Evolutionary conservation across 2,329 filamentous ascomycete species (phyloP).

Genomic region (Didymella segeticola): DNA sequence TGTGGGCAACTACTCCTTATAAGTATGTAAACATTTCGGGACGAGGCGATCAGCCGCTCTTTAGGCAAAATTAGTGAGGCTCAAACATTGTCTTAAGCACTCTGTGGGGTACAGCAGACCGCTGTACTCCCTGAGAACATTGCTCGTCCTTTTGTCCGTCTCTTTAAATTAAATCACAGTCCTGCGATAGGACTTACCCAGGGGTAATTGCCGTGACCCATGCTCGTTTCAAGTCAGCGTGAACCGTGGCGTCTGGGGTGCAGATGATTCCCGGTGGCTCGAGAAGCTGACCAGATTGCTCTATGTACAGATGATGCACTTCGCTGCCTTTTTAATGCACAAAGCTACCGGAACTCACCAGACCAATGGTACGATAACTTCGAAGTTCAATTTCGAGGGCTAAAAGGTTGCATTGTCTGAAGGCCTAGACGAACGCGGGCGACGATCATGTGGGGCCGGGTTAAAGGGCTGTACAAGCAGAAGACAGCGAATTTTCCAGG

Average conservation of each 20-base stretch:
- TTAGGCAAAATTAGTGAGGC: conserved; percentile 43
- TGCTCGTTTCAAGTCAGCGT: conserved; percentile 28
- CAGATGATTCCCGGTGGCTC: conserved; percentile 32
- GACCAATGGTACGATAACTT: conserved; percentile 17
- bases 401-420: conserved; percentile 28
- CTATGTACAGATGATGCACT: not conserved
- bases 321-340: not conserved
- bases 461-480: conserved; percentile 14
- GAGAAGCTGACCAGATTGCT: conserved; percentile 32
- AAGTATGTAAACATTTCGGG: conserved; percentile 8
- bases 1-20: conserved; percentile 29
- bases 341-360: conserved; percentile 11
- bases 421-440: conserved; percentile 6
- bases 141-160: conserved; percentile 45
- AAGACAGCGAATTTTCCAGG: not conserved
- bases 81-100: conserved; percentile 26
- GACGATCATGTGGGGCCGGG: conserved; percentile 17
- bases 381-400: conserved; percentile 23
- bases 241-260: conserved; percentile 42
- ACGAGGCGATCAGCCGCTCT: conserved; percentile 17
- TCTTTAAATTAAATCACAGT: conserved; percentile 39
- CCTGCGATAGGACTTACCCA: conserved; percentile 34
- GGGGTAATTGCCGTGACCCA: conserved; percentile 32
- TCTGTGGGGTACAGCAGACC: conserved; percentile 33
- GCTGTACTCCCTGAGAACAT: conserved; percentile 21